Base-by-base conservation (phyloP, 495 filamentous ascomycete genomes). In the Friedmanniomyces endolithicus region DNA sequence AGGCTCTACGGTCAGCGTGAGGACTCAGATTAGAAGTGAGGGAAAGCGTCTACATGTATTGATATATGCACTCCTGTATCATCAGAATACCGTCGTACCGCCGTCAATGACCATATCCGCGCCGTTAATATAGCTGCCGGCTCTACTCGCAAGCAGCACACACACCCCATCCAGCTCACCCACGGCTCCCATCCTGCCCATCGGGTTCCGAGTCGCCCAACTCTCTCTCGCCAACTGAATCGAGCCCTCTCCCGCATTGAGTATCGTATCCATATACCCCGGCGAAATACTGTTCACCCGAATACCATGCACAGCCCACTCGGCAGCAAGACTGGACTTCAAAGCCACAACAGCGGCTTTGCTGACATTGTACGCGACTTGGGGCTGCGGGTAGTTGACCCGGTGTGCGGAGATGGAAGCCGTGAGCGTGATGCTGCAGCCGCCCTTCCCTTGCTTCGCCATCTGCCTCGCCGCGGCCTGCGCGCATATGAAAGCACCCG, bases 211-310 rank as follows among this genome's bases (percentile, higher is more conserved):
- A n/a, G 68, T 70, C 25, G 70, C 68, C 83, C 83, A 87, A 3
- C 75, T 71, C 46, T 64, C 67, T 57, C 75, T 71, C 35, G 72
- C 77, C 17, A 72, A 73, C 6, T 71, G 73, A 44, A 87, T 59
- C 6, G 44, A 43, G 1, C 76, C 76, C 0, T 75, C 73, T 0
- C 83, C 83, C 54, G 80, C 81, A 61, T 87, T 88, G 51, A 88
- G 63, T n/a, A 87, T 77, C 0, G 85, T 90, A 62, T 88, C 81
- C 82, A 88, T 89, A 63, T 89, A 88, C 4, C 85, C 85, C 0
- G 86, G 85, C 23, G 73, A 78, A 14, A 90, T 73, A 24, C 72
- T 78, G 56, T 89, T 90, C 2, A 84, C 80, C 16, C 83, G 67
- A 48, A 90, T 86, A 1, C 79, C 78, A 59, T 77, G 70, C 0